Conservation (phyloP, 1,139 yeast species). For the Protomyces arabidopsidicola region DNA sequence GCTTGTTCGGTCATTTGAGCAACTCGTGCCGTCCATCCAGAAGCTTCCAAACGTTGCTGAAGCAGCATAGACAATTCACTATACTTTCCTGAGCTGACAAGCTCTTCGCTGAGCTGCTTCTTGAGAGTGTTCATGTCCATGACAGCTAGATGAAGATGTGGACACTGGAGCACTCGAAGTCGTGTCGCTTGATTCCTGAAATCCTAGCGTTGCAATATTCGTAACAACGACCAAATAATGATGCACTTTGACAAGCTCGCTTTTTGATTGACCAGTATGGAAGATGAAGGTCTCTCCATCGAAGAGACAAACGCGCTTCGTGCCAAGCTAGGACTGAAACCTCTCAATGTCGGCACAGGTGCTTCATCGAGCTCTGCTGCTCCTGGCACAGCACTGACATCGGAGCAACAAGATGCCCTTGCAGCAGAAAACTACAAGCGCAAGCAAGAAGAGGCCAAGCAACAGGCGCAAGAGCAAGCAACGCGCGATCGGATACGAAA, state of each 20-base stretch:
- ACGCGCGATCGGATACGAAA: slow-evolving; percentile 25
- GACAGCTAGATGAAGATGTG: no score
- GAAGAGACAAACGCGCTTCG: slow-evolving; percentile 39
- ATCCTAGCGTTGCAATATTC: no score
- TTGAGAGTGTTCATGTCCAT: not conserved
- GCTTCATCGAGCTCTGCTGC: not conserved
- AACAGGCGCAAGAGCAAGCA: slow-evolving; percentile 28
- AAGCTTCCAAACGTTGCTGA: not conserved
- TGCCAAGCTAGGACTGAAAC: slow-evolving; percentile 39
- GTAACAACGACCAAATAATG: not conserved
- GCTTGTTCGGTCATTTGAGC: not conserved
- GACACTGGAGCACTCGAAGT: no score
- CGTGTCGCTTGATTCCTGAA: not conserved
- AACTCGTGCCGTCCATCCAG: not conserved
- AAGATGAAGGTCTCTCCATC: slow-evolving; percentile 34
- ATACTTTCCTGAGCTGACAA: not conserved
- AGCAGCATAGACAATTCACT: not conserved
- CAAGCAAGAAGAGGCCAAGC: slow-evolving; percentile 34
- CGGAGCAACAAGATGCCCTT: slow-evolving; percentile 36
- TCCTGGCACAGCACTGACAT: slow-evolving; percentile 7
- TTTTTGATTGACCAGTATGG: not conserved
- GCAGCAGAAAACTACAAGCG: slow-evolving; percentile 40
- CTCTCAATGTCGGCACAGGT: slow-evolving; percentile 37
- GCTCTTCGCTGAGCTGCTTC: not conserved
- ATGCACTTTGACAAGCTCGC: not conserved